Conservation (phyloP, 768 basidiomycete genomes). For the Lyophyllum atratum region DNA sequence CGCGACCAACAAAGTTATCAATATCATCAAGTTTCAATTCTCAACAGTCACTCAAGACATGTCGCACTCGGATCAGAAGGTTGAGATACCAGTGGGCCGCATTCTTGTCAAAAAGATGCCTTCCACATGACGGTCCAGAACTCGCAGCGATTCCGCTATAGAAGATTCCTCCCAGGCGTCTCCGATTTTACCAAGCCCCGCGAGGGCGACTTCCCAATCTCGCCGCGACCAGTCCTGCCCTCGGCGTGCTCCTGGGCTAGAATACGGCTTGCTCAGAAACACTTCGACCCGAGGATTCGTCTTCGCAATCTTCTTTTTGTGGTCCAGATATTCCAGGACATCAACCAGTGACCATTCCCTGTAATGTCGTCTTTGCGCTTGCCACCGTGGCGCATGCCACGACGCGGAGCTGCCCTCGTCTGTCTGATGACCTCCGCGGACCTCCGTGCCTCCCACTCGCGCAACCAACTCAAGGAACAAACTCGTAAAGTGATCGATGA, state of each 20-base stretch:
- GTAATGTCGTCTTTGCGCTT: conserved; percentile 37
- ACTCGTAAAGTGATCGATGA: conserved; percentile 68
- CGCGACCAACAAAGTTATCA: background rate
- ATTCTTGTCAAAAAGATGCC: conserved; percentile 48
- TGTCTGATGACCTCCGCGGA: conserved; percentile 29
- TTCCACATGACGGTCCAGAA: conserved; percentile 49
- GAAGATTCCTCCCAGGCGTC: conserved; percentile 52
- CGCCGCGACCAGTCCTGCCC: conserved; percentile 75
- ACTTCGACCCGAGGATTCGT: conserved; percentile 49
- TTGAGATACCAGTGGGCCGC: conserved; percentile 37
- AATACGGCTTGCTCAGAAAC: conserved; percentile 53
- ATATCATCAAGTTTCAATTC: background rate
- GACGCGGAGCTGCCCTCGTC: conserved; percentile 43
- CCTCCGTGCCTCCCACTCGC: conserved; percentile 52
- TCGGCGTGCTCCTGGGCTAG: conserved; percentile 53
- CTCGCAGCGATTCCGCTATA: conserved; percentile 50
- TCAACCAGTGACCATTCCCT: conserved; percentile 55
- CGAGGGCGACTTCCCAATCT: conserved; percentile 63
- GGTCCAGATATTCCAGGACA: conserved; percentile 57
- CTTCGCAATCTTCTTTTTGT: conserved; percentile 32
- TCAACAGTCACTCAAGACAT: background rate
- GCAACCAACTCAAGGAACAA: conserved; percentile 59
- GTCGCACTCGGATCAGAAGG: conserved; percentile 11
- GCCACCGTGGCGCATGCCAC: conserved; percentile 57
- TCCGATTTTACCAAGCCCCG: conserved; percentile 48